Evolutionary conservation across 2,329 filamentous ascomycete species (phyloP).

Genomic region (Davidsoniella virescens): DNA sequence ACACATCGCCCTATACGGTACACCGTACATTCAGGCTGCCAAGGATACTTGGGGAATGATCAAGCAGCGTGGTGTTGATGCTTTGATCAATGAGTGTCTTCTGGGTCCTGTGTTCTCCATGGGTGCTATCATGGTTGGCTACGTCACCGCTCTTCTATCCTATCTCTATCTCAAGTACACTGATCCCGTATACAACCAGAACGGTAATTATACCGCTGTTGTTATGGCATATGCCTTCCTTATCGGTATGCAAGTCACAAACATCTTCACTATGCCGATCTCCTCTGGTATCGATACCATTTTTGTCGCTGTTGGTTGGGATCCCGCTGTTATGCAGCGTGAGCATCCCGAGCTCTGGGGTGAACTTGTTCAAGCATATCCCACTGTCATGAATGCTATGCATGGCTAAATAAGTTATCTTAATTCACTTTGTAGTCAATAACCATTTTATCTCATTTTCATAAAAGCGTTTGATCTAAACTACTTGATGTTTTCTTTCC

Average conservation of each 20-base stretch:
- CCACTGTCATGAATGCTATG: constrained; percentile 64
- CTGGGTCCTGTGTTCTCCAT: constrained; percentile 60
- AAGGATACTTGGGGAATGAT: constrained; percentile 89
- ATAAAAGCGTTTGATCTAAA: background rate
- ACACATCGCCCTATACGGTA: constrained; percentile 86
- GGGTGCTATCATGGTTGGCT: constrained; percentile 70
- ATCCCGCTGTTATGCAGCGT: constrained; percentile 56
- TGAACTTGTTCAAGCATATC: constrained; percentile 66
- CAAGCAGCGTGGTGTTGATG: constrained; percentile 80
- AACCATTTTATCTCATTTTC: background rate
- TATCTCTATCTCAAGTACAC: constrained; percentile 82
- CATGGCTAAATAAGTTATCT: constrained; percentile 32
- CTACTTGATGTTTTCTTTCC: background rate
- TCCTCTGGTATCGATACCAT: constrained; percentile 82
- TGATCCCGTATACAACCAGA: constrained; percentile 57
- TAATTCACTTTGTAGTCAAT: background rate
- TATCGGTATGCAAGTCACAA: constrained; percentile 76
- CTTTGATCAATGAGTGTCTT: constrained; percentile 75
- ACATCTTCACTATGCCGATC: constrained; percentile 78
- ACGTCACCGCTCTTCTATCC: constrained; percentile 62
- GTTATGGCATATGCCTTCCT: constrained; percentile 76
- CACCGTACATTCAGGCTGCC: constrained; percentile 68
- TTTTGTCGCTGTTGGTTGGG: constrained; percentile 63
- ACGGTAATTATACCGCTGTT: constrained; percentile 54
- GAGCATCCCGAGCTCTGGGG: constrained; percentile 72